These are phyloP conservation scores for Zarea fungicola DNA, from an alignment of 2,329 filamentous ascomycete genomes.

Conservation along the genomic window DNA sequence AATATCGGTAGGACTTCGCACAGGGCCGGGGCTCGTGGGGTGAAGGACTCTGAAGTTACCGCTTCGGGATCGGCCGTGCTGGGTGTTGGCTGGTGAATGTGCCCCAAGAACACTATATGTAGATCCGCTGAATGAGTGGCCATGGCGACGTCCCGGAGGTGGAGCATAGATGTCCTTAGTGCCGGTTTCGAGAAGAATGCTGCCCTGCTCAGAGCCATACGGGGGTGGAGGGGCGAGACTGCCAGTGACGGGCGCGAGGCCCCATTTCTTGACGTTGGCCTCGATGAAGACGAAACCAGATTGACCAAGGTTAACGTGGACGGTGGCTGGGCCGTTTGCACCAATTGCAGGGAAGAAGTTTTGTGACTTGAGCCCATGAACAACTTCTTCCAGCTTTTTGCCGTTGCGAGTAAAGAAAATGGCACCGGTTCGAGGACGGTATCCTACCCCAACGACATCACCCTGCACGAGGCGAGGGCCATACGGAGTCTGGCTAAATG, in stretches of 20 bases:
- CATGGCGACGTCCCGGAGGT: slow-evolving; percentile 39
- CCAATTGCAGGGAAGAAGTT: slow-evolving; percentile 99
- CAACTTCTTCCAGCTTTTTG: slow-evolving; percentile 92
- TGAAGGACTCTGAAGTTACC: slow-evolving; percentile 71
- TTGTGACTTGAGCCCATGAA: slow-evolving; percentile 85
- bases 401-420: slow-evolving; percentile 98
- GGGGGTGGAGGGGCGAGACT: slow-evolving; percentile 92
- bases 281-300: slow-evolving; percentile 98
- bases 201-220: slow-evolving; percentile 95
- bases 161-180: slow-evolving; percentile 53
- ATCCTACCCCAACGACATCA: slow-evolving; percentile 93
- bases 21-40: slow-evolving; percentile 81
- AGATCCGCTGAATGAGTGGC: slow-evolving; percentile 37
- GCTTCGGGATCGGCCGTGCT: slow-evolving; percentile 69
- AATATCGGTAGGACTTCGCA: slow-evolving; percentile 91
- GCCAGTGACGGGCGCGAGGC: slow-evolving; percentile 89
- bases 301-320: slow-evolving; percentile 97
- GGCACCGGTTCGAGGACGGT: slow-evolving; percentile 87
- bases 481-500: slow-evolving; percentile 74
- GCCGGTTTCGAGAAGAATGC: slow-evolving; percentile 87
- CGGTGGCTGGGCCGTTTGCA: slow-evolving; percentile 83
- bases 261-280: slow-evolving; percentile 99
- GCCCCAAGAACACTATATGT: slow-evolving; percentile 37
- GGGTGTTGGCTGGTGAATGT: slow-evolving; percentile 41
- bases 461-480: slow-evolving; percentile 84